Base-by-base conservation (phyloP, 208 protist species). In the Vickermania ingenoplastis region DNA sequence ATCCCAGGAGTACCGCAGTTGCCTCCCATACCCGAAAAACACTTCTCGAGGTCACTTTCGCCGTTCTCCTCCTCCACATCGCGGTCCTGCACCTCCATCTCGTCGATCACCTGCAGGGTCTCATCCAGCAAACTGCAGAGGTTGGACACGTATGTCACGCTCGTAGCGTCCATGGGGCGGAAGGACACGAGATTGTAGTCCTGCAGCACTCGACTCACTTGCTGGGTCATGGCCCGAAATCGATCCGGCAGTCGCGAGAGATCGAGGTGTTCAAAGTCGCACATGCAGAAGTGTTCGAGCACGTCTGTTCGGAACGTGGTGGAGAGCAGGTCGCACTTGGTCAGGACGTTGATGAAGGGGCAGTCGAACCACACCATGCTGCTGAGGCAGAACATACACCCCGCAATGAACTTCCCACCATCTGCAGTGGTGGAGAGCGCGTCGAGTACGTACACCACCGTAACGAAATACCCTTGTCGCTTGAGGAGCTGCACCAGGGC, bases 341-440 rank as follows among this genome's bases (percentile, higher is more conserved):
- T 91, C 45, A 96, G 79, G 3, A 96, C 75, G 41, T 92, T 94
- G 65, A 96, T 83, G 62, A 93, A 92, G 13, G 91, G 91, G 64
- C 86, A 92, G 22, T 96, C 91, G 67, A 96, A 92, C 70, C 75
- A 82, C 23, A 94, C 82, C 91, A 96, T 96, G 59, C 85, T 90
- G 11, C 83, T 91, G 17, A 96, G 74, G 7, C 85, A 88, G 56
- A 92, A 93, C 63, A 92, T 77, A 68, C 87, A 94, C 57, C 86
- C 86, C 1, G 87, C 74, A 59, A 96, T 86, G 67, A 94, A 96
- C 73, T 96, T 96, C 30, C 84, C 86, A 24, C 75, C 73, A 67
- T 96, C 91, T 0, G 82, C 78, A 0, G 87, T 91, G 11, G 83
- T 86, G 13, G 88, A 72, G 3, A 91, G 71, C 3, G 88, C 81